Percentiles rank a stretch among this genome's conserved stretches.
Conservation (phyloP, 768 basidiomycete species). For the Lactifluus echinatus region DNA sequence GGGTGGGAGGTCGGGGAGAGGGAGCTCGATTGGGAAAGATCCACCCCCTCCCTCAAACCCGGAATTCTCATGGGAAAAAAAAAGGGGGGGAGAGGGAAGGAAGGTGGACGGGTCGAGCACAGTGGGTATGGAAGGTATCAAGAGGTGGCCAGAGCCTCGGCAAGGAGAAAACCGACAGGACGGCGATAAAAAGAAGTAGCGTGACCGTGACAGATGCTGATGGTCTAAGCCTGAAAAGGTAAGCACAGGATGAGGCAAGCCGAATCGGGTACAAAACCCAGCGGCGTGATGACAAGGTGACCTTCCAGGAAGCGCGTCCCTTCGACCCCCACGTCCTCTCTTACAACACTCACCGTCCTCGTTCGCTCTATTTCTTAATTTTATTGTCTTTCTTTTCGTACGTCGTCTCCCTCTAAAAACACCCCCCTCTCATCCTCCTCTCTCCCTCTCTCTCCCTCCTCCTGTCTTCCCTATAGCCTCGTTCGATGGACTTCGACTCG, state of each 20-base stretch:
- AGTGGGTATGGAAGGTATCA: constrained; percentile 5
- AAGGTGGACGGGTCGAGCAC: constrained; percentile 16
- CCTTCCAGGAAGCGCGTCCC: constrained; percentile 20
- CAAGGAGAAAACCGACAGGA: constrained; percentile 6
- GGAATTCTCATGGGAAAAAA: constrained; percentile 22
- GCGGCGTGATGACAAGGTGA: constrained; percentile 18
- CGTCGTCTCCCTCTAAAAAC: constrained; percentile 6
- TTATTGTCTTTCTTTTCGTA: constrained; percentile 17
- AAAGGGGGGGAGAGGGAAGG: constrained; percentile 15
- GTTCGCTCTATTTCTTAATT: constrained; percentile 18
- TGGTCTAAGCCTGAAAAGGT: constrained; percentile 17
- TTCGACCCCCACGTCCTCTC: constrained; percentile 20
- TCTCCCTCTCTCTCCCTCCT: constrained; percentile 8
- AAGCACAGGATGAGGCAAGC: constrained; percentile 19
- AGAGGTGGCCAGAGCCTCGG: constrained; percentile 14
- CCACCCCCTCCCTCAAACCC: constrained; percentile 15
- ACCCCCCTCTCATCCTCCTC: constrained; percentile 4
- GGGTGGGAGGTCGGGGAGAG: constrained; percentile 11
- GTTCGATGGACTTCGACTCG: constrained; percentile 44
- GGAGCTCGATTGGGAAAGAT: constrained; percentile 8
- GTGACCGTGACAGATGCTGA: constrained; percentile 16
- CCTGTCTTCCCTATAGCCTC: constrained; percentile 12
- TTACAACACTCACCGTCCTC: constrained; percentile 10
- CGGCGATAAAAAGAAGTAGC: constrained; percentile 6
- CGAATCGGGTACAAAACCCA: constrained; percentile 22